Conservation (phyloP, 768 basidiomycete species). For the Podaxis sp. region DNA sequence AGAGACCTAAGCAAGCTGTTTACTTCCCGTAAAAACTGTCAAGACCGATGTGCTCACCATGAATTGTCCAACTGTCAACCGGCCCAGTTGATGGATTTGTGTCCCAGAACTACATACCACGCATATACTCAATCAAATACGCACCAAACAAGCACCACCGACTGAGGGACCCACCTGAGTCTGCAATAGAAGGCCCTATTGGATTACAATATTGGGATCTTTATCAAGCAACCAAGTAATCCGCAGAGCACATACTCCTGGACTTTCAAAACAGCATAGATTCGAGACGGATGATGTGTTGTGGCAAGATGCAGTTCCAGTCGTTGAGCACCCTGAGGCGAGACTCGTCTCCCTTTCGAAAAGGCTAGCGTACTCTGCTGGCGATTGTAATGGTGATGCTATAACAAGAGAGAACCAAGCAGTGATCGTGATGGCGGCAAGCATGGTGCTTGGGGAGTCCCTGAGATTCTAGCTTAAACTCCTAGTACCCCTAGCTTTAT, state of each 20-base stretch:
- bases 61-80: slow-evolving; percentile 67
- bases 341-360: slow-evolving; percentile 22
- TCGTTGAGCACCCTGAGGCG: slow-evolving; percentile 50
- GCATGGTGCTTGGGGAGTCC: not conserved
- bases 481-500: not conserved
- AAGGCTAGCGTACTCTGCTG: slow-evolving; percentile 11
- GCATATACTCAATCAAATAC: not conserved
- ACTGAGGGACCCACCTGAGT: slow-evolving; percentile 26
- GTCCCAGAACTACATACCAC: slow-evolving; percentile 60
- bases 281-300: slow-evolving; percentile 40
- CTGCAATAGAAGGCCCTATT: slow-evolving; percentile 59
- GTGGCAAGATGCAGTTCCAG: slow-evolving; percentile 49
- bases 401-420: not conserved
- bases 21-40: not conserved
- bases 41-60: slow-evolving; percentile 38
- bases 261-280: slow-evolving; percentile 63
- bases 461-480: not conserved
- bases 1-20: slow-evolving; percentile 39
- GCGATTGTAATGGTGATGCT: slow-evolving; percentile 2
- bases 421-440: not conserved
- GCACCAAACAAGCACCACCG: not conserved
- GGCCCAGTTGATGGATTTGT: slow-evolving; percentile 61
- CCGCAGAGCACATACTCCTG: slow-evolving; percentile 42
- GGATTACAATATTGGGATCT: not conserved
- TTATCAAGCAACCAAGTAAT: not conserved